Evolutionary conservation across 805 yeast genomes (phyloP), one percentile per base, ranked within the genome.

Genomic region (Candida hispaniensis): DNA sequence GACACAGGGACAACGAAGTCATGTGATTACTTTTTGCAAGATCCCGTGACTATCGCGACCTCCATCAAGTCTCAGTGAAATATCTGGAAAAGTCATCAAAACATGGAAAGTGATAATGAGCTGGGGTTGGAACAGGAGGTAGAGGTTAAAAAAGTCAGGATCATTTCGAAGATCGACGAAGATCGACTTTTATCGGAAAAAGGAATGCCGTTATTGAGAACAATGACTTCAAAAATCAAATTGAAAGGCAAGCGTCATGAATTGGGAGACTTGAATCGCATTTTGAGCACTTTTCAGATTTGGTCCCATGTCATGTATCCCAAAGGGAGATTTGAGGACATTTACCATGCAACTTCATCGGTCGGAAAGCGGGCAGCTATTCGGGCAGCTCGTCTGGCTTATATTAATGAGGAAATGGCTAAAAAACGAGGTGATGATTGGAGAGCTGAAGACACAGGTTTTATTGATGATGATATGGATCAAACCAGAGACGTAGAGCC

Each of bases 281-380:
- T 79, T 5, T 51, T 78, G 6, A 64, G 64, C 18, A 61, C 67
- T 21, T 79, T 77, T 51, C 83, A 78, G 54, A 47, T 74, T 19
- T 79, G 88, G 86, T 83, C 78, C 1, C 88, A 79, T 52, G 61
- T 67, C 14, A 47, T 83, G 22, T 82, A 68, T 49, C 93, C 95
- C 4, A 79, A 78, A 58, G 82, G 91, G 10, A 75, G 71, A 43
- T 80, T 85, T 44, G 61, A 62, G 29, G 93, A 81, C 52, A 75
- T 85, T 47, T 56, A 78, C 1, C 60, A 64, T 14, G 55, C 77
- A 45, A 55, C 75, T 30, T 61, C 66, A 24, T 56, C 63, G 18
- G 28, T 28, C 8, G 36, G 36, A 2, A 16, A 28, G 24, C 5
- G 18, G 10, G 36, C 23, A 2, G 5, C 9, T 18, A 28, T 32